Percentiles rank a stretch among this genome's conserved stretches.
phyloP scores from a whole-genome alignment of 1,139 yeast genomes.

The Hyphopichia buzzinii region DNA sequence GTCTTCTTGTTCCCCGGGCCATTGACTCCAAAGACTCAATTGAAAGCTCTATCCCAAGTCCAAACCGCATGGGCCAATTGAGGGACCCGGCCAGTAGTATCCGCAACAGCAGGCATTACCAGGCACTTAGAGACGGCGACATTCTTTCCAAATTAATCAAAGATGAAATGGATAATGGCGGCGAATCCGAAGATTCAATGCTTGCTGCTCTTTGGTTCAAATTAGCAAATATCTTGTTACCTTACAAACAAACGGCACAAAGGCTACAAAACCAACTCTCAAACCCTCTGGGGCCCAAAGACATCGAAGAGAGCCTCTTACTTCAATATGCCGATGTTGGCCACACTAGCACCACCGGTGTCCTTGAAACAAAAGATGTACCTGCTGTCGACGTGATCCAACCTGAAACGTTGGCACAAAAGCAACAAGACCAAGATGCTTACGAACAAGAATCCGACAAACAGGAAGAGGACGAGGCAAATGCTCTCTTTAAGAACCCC shows the following conservation, averaged over 20 bases:
- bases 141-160: neutral
- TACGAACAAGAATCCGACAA: neutral
- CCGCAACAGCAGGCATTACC: neutral
- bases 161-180: neutral
- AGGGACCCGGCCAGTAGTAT: neutral
- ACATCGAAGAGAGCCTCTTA: neutral
- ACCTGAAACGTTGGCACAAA: neutral
- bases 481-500: neutral
- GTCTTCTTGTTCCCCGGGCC: neutral
- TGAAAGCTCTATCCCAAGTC: too few relatives aligned
- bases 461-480: neutral
- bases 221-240: conserved; percentile 3
- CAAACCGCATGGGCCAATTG: neutral
- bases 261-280: neutral
- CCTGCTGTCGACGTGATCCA: conserved; percentile 1
- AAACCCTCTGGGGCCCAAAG: neutral
- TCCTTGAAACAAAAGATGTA: conserved; percentile 1
- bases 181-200: conserved; percentile 1
- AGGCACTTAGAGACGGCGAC: neutral
- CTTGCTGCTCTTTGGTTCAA: conserved; percentile 5
- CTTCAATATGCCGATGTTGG: neutral
- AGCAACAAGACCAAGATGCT: neutral
- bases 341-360: neutral
- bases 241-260: conserved; percentile 1
- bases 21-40: neutral